Evolutionary conservation across 345 rosid genomes (phyloP).

Genomic region (Corchorus olitorius): DNA sequence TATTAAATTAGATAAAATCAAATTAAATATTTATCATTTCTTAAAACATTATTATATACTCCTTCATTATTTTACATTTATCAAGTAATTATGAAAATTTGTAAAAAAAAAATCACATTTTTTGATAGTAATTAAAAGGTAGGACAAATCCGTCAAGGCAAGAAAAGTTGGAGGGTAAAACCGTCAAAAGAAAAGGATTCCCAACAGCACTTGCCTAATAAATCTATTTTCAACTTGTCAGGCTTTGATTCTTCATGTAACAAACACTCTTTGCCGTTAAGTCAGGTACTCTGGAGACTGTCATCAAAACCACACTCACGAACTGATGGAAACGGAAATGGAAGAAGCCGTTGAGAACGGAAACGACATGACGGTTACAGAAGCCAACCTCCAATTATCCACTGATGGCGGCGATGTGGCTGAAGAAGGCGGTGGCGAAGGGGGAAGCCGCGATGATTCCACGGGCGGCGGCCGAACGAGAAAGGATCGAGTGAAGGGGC

Average conservation of each 20-base stretch:
- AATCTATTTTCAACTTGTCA: slow-evolving; percentile 3
- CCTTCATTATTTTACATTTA: too few species aligned
- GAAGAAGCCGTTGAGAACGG: slow-evolving; percentile 28
- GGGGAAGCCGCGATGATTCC: slow-evolving; percentile 29
- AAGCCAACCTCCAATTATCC: slow-evolving; percentile 14
- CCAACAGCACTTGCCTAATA: slow-evolving; percentile 29
- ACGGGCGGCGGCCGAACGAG: slow-evolving; percentile 28
- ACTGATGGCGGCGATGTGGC: slow-evolving; percentile 9
- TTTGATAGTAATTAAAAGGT: neutral
- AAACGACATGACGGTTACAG: slow-evolving; percentile 23
- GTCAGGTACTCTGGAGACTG: too few species aligned
- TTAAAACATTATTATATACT: too few species aligned
- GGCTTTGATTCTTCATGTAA: neutral
- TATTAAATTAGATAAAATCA: too few species aligned
- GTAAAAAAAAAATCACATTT: neutral
- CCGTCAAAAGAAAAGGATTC: slow-evolving; percentile 12
- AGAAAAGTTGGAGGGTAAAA: neutral
- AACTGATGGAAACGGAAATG: slow-evolving; percentile 22
- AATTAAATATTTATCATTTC: too few species aligned
- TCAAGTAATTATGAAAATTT: too few species aligned
- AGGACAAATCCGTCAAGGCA: neutral
- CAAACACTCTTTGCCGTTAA: slow-evolving; percentile 8
- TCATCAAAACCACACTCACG: too few species aligned
- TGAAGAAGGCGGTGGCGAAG: slow-evolving; percentile 16
- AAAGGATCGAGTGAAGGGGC: slow-evolving; percentile 51